Base-by-base conservation (phyloP, 495 filamentous ascomycete genomes). In the Tuber magnatum region DNA sequence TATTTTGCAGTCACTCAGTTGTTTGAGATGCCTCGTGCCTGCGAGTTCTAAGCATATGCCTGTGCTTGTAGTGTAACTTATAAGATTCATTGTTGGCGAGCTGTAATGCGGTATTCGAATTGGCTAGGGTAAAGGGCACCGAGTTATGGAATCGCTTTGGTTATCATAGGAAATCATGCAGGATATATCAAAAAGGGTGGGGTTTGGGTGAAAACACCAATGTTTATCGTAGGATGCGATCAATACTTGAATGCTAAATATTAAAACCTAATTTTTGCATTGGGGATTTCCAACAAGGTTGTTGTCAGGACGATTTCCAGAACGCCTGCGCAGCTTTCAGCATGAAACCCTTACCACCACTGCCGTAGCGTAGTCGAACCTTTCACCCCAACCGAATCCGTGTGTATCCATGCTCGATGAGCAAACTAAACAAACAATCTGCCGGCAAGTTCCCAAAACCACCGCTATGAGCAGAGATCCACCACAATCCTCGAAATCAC, bases 381-480 rank as follows among this genome's bases (percentile, higher is more conserved):
- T n/a, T n/a, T n/a, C n/a, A n/a, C n/a, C 39, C 39, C 39, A 40
- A 40, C 39, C 39, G 39, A 40, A 40, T 40, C 39, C 28, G 3
- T 9, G 56, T 35, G 56, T 18, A 56, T 56, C 51, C 7, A 24
- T 12, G 48, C 48, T 44, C 43, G 43, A 24, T n/a, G n/a, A n/a
- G n/a, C 2, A 28, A 14, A 61, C 7, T 22, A 65, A 65, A 65
- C 56, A 65, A 65, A 35, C 28, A 35, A 65, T 18, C 28, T 14
- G 18, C n/a, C 9, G 14, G 12, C n/a, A 65, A 65, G 12, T 48
- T 38, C 42, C 39, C 48, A 43, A 46, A 46, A 16, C 22, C 38
- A 48, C 38, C 46, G 46, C 44, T 22, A 73, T 51, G 18, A 51
- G 32, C 20, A 75, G 48, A 48, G 7, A 79, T 79, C 56, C 28